Conservation (phyloP, 345 rosid genomes). For the Carallia pectinifolia region DNA sequence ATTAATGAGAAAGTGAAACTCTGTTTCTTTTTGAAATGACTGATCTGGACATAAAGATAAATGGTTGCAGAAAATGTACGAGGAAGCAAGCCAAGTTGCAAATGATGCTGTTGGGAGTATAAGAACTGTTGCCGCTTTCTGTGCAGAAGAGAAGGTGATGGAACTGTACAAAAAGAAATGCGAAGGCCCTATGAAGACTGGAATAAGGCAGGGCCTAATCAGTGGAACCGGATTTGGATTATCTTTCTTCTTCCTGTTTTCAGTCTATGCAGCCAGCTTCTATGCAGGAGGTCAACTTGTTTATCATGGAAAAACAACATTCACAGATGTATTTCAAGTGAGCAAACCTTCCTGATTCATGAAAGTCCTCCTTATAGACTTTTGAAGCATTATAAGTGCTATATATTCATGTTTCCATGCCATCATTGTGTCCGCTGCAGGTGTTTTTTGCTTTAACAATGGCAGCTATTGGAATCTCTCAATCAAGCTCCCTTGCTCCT, state of each 20-base stretch:
- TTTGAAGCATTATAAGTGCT: not conserved
- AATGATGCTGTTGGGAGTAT: constrained; percentile 88
- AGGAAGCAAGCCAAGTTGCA: constrained; percentile 93
- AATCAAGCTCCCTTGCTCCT: constrained; percentile 58
- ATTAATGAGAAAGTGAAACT: not conserved
- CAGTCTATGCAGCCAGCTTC: constrained; percentile 61
- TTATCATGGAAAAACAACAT: constrained; percentile 42
- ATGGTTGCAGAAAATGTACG: constrained; percentile 64
- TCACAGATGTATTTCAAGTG: constrained; percentile 66
- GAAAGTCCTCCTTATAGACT: not conserved
- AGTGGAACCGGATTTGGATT: constrained; percentile 74
- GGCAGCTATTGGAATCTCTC: constrained; percentile 68
- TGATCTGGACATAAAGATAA: not conserved
- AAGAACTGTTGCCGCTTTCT: constrained; percentile 84
- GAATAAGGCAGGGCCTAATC: constrained; percentile 67
- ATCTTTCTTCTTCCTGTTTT: constrained; percentile 60
- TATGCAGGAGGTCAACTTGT: constrained; percentile 76
- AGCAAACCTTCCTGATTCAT: not conserved
- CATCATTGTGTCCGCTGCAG: constrained; percentile 23
- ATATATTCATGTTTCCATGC: not conserved
- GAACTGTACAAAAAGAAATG: constrained; percentile 67
- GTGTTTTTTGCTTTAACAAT: constrained; percentile 71
- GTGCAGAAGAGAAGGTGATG: constrained; percentile 85
- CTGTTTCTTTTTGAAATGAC: not conserved
- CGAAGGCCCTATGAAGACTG: constrained; percentile 69